Conservation (phyloP, 2,329 filamentous ascomycete genomes). For the Colletotrichum aenigma region DNA sequence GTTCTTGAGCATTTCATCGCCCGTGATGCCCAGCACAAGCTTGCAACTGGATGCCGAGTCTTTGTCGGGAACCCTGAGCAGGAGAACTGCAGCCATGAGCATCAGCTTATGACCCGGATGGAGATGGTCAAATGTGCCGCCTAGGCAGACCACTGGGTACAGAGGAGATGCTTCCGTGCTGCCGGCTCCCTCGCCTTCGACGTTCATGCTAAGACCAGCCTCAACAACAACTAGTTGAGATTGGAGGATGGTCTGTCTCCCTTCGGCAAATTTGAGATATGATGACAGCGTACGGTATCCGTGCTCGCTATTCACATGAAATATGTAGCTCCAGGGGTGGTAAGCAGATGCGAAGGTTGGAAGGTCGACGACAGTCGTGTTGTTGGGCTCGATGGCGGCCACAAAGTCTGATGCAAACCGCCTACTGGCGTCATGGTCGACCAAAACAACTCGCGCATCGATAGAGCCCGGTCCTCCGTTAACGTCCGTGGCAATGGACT, state of each 20-base stretch:
- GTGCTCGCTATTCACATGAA: constrained; percentile 67
- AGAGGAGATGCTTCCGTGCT: neutral
- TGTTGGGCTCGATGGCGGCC: constrained; percentile 45
- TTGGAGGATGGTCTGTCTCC: constrained; percentile 49
- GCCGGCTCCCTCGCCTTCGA: constrained; percentile 18
- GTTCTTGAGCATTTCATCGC: constrained; percentile 82
- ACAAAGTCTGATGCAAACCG: constrained; percentile 35
- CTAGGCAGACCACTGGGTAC: constrained; percentile 68
- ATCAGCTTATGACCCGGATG: constrained; percentile 97
- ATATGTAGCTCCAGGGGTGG: constrained; percentile 68
- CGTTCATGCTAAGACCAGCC: constrained; percentile 54
- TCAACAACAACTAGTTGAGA: constrained; percentile 56
- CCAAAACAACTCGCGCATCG: constrained; percentile 75
- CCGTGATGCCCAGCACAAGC: constrained; percentile 86
- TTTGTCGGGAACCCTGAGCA: constrained; percentile 59
- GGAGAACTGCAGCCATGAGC: constrained; percentile 82
- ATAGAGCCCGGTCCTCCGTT: constrained; percentile 65
- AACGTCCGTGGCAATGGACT: constrained; percentile 63
- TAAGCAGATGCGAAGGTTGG: constrained; percentile 56
- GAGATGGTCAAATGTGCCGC: constrained; percentile 95
- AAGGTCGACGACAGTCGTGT: constrained; percentile 53
- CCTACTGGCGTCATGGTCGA: constrained; percentile 61
- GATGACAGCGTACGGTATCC: constrained; percentile 62
- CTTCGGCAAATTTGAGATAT: constrained; percentile 53
- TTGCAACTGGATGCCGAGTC: constrained; percentile 48